Evolutionary conservation across 2,329 filamentous ascomycete species (phyloP).

Genomic region (Phialophora macrospora): DNA sequence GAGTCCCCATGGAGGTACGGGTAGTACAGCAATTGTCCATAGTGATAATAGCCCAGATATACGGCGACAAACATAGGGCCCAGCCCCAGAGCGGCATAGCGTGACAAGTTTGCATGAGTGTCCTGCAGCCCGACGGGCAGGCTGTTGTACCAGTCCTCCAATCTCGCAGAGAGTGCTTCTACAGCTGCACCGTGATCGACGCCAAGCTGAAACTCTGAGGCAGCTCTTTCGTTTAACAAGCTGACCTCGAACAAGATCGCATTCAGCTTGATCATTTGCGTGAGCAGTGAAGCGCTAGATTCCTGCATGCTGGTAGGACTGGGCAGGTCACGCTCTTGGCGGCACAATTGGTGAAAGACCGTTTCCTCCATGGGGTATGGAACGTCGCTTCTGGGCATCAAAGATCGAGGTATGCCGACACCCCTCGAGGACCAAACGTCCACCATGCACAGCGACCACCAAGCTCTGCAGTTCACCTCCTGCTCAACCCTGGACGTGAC

Average conservation of each 20-base stretch:
- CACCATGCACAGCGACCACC: slow-evolving; percentile 52
- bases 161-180: slow-evolving; percentile 42
- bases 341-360: slow-evolving; percentile 41
- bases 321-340: slow-evolving; percentile 15
- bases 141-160: slow-evolving; percentile 46
- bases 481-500: slow-evolving; percentile 41
- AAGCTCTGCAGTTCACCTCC: slow-evolving; percentile 47
- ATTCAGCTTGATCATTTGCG: slow-evolving; percentile 49
- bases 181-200: slow-evolving; percentile 35
- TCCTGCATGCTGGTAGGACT: slow-evolving; percentile 23
- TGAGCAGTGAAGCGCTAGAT: slow-evolving; percentile 24
- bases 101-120: slow-evolving; percentile 48
- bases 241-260: slow-evolving; percentile 50
- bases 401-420: slow-evolving; percentile 44
- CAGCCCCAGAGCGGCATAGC: slow-evolving; percentile 47
- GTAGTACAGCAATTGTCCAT: slow-evolving; percentile 55
- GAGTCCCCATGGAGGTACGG: slow-evolving; percentile 50
- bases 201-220: slow-evolving; percentile 30
- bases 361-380: slow-evolving; percentile 48
- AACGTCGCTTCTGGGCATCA: slow-evolving; percentile 40
- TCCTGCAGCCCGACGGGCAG: slow-evolving; percentile 48
- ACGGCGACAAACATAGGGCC: slow-evolving; percentile 53
- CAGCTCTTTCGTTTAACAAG: slow-evolving; percentile 46
- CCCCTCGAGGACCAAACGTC: slow-evolving; percentile 50
- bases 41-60: slow-evolving; percentile 56